Base-by-base conservation (phyloP, 2,329 filamentous ascomycete species). In the Scortechinia acanthostroma region DNA sequence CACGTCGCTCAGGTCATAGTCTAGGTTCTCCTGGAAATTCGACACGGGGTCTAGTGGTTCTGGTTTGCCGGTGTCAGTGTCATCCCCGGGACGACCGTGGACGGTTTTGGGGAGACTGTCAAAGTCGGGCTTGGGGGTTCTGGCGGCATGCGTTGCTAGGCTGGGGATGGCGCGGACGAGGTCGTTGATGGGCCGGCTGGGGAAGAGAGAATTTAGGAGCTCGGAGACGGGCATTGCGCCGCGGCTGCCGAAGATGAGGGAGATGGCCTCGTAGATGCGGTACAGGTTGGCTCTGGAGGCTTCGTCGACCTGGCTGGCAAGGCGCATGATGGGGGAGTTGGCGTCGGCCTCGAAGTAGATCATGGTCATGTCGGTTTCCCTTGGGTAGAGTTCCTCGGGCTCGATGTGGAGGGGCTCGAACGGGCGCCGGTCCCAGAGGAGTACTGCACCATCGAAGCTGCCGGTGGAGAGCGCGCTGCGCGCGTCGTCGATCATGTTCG, bases 1-100 rank as follows among this genome's bases (percentile, higher is more conserved):
- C 35, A 40, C 35, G 6, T 40, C 35, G 35, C 35, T 40, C 6
- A 40, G 35, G 20, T 40, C 35, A 17, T 40, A 40, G 35, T 40
- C 17, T 13, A 40, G 14, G 17, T 40, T 40, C 35, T 40, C 35
- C 17, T 40, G 35, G 35, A 10, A 40, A 13, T 6, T 13, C 10
- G 10, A 15, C 10, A 17, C 6, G 10, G 35, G 35, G 20, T 40
- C 35, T 15, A 19, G 13, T n/a, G 10, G 10, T 10, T 10, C 10
- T 10, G 25, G 25, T n/a, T n/a, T n/a, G n/a, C n/a, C n/a, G n/a
- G n/a, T n/a, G n/a, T n/a, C n/a, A n/a, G n/a, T n/a, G n/a, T n/a
- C n/a, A n/a, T n/a, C n/a, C n/a, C n/a, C n/a, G n/a, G n/a, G n/a
- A n/a, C n/a, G n/a, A n/a, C n/a, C n/a, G n/a, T n/a, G n/a, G 25